Evolutionary conservation across 441 rosid genomes (phyloP).

Genomic region (Erodium chrysanthum): DNA sequence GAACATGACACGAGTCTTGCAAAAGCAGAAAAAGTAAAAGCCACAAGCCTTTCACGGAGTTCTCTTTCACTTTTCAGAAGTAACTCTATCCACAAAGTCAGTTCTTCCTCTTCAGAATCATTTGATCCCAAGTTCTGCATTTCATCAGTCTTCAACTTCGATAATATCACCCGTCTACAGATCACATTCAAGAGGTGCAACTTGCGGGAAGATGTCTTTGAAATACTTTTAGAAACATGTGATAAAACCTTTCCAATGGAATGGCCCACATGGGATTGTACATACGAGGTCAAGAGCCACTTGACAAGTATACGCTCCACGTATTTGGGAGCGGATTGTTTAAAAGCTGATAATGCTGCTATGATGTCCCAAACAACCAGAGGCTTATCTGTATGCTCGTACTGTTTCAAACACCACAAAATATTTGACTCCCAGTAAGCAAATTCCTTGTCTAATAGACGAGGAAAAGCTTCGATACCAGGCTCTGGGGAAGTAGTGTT

Average conservation of each 20-base stretch:
- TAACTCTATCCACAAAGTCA: constrained; percentile 44
- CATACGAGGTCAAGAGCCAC: constrained; percentile 53
- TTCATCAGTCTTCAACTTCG: constrained; percentile 47
- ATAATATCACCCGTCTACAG: constrained; percentile 49
- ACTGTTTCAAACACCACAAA: constrained; percentile 56
- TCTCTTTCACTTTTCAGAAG: constrained; percentile 61
- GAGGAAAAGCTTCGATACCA: constrained; percentile 33
- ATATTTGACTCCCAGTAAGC: constrained; percentile 59
- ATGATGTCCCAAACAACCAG: constrained; percentile 71
- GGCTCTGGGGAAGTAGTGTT: constrained; percentile 28
- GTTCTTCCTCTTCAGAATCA: constrained; percentile 28
- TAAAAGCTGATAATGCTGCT: constrained; percentile 64
- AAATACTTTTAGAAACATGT: constrained; percentile 29
- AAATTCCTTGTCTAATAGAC: constrained; percentile 42
- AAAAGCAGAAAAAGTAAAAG: constrained; percentile 47
- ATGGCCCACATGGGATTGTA: constrained; percentile 33
- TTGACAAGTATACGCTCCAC: constrained; percentile 43
- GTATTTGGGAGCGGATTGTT: constrained; percentile 45
- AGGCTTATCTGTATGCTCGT: constrained; percentile 39
- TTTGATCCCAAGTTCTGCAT: constrained; percentile 19
- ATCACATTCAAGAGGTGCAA: constrained; percentile 69
- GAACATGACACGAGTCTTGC: constrained; percentile 21
- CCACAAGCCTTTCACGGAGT: constrained; percentile 67
- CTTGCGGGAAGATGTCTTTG: constrained; percentile 46
- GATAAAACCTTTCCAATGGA: constrained; percentile 37